Percentiles rank a stretch among this genome's conserved stretches.
phyloP scores from a whole-genome alignment of 148 eudicot genomes.

The Persicaria maculosa region DNA sequence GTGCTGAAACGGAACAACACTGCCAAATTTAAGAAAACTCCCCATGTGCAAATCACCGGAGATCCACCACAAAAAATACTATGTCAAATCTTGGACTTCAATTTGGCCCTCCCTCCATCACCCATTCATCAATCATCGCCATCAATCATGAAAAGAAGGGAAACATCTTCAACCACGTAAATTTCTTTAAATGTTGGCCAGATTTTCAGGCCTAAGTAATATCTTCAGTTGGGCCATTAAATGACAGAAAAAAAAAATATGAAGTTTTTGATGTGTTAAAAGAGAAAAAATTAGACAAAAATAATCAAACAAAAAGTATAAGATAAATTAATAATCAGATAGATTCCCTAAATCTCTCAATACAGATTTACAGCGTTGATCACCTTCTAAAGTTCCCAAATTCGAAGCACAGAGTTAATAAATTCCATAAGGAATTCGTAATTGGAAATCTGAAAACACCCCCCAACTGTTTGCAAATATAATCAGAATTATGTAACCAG shows the following conservation, averaged over 20 bases:
- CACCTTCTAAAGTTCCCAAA: background rate
- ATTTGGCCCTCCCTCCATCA: background rate
- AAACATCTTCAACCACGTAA: background rate
- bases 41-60: background rate
- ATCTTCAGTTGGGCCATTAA: too few relatives aligned
- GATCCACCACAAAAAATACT: background rate
- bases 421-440: background rate
- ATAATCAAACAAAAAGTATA: background rate
- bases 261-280: background rate
- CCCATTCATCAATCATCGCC: background rate
- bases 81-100: background rate
- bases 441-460: background rate
- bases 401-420: background rate
- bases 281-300: too few relatives aligned
- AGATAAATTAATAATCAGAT: background rate
- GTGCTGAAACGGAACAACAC: too few relatives aligned
- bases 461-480: background rate
- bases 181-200: background rate
- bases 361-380: background rate
- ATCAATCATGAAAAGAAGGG: background rate
- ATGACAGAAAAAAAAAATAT: background rate
- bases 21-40: slow-evolving; percentile 1
- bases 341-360: background rate
- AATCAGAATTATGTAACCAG: background rate
- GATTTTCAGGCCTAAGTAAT: background rate